Base-by-base conservation (phyloP, 768 basidiomycete species). In the Fibroporia radiculosa region DNA sequence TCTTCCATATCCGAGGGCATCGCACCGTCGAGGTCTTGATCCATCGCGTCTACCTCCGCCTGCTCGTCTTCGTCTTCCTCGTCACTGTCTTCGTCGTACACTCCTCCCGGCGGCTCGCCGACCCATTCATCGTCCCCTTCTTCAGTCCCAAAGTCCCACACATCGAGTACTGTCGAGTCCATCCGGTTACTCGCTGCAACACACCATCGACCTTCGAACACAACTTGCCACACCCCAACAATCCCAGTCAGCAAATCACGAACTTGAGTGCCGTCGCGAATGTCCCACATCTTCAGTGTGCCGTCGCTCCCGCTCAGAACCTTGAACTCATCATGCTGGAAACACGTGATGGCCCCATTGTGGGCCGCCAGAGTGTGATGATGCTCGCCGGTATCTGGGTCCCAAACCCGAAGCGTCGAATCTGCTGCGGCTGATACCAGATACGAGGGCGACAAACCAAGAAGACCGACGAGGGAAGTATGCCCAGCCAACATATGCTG, bases 261-360 rank as follows among this genome's bases (percentile, higher is more conserved):
- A 11, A 91, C 82, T 29, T 89, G 82, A 0, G 75, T 74, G 18
- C 95, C 96, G 44, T 93, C 88, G 28, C 82, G 69, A 48, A 95
- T 74, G 61, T 97, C 88, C 96, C 96, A 99, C 82, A 98, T 88
- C 73, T 97, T 97, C 55, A 99, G 72, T 47, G 88, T 91, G 13
- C 96, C 96, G 54, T 98, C 96, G 12, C 86, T 89, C 11, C 95
- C 95, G 56, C 86, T 90, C 23, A 99, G 74, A 35, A 98, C 90
- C 61, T 96, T 97, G 71, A 89, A 91, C 61, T 98, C 93, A 62
- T 98, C 95, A 54, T 96, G 93, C 63, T 95, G 92, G 74, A 98
- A 97, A 67, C 95, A 99, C 14, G 96, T 98, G 54, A 99, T 98
- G n/a, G 95, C 93, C 18, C 93, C 95, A 5, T 85, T 86, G 62